Percentiles rank a stretch among this genome's conserved stretches.
Conservation (phyloP, 805 yeast species). For the Dipodascopsis uninucleata region DNA sequence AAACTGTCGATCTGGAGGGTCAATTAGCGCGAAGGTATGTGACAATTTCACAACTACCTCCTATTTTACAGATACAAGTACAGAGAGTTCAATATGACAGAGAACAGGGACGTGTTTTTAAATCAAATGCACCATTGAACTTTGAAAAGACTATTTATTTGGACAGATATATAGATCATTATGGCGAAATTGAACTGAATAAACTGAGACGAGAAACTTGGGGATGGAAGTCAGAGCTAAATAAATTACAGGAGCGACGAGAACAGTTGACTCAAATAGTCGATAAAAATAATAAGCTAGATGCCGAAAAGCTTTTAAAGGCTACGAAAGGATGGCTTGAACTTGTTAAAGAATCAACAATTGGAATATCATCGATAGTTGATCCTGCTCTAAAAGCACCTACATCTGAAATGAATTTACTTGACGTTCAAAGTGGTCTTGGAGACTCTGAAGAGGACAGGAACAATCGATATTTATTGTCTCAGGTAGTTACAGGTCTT, state of each 20-base stretch:
- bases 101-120: constrained; percentile 66
- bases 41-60: constrained; percentile 69
- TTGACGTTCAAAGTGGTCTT: constrained; percentile 4
- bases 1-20: constrained; percentile 58
- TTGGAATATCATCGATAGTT: not conserved
- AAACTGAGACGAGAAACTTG: constrained; percentile 52
- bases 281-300: constrained; percentile 9
- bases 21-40: constrained; percentile 73
- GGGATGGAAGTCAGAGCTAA: constrained; percentile 58
- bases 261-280: constrained; percentile 34
- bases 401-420: not conserved
- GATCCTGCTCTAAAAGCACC: too few relatives aligned
- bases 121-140: constrained; percentile 76
- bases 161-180: constrained; percentile 76
- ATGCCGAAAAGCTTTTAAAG: constrained; percentile 14
- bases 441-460: not conserved
- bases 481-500: constrained; percentile 5
- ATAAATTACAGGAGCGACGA: constrained; percentile 44
- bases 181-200: constrained; percentile 48
- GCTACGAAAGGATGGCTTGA: constrained; percentile 22
- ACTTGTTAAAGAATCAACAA: constrained; percentile 8
- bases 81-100: constrained; percentile 91
- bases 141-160: constrained; percentile 73
- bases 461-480: constrained; percentile 2
- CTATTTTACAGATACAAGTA: constrained; percentile 82